phyloP scores from a whole-genome alignment of 1,139 yeast genomes.

The Candida pseudoviswanathii region DNA sequence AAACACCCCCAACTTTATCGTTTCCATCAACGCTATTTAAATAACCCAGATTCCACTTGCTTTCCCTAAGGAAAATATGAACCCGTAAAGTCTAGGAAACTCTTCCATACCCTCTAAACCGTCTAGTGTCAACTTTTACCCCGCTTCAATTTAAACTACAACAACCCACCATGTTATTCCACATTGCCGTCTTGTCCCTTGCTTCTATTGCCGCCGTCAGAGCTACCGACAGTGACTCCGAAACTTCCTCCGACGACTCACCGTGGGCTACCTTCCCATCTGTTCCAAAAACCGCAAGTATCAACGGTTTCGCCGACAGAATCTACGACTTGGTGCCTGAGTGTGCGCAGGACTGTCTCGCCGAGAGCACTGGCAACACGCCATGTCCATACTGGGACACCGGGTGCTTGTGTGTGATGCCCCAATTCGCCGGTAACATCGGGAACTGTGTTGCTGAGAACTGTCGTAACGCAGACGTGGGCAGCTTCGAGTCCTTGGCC shows the following conservation, averaged over 20 bases:
- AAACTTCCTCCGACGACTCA: constrained; percentile 3
- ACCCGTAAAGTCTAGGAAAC: no score
- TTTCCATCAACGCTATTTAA: no score
- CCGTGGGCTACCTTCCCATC: constrained; percentile 29
- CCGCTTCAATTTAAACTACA: no score
- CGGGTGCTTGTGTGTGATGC: constrained; percentile 40
- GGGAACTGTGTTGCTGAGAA: constrained; percentile 32
- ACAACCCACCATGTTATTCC: no score
- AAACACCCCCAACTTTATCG: no score
- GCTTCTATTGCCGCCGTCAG: neutral
- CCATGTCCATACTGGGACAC: constrained; percentile 43
- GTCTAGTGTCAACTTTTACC: no score
- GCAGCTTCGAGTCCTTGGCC: constrained; percentile 40
- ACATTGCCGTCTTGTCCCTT: neutral
- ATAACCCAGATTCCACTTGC: no score
- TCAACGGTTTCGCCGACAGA: constrained; percentile 42
- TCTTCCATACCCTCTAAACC: no score
- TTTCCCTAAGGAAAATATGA: no score
- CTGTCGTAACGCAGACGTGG: constrained; percentile 40
- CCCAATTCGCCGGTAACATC: constrained; percentile 28
- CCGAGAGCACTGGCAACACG: constrained; percentile 27
- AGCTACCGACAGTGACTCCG: neutral
- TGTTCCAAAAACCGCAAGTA: constrained; percentile 39
- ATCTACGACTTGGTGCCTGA: constrained; percentile 25
- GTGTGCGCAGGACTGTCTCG: constrained; percentile 27